Evolutionary conservation across 2,329 filamentous ascomycete genomes (phyloP), one percentile per base, ranked within the genome.

Genomic region (Samsoniella hepiali): DNA sequence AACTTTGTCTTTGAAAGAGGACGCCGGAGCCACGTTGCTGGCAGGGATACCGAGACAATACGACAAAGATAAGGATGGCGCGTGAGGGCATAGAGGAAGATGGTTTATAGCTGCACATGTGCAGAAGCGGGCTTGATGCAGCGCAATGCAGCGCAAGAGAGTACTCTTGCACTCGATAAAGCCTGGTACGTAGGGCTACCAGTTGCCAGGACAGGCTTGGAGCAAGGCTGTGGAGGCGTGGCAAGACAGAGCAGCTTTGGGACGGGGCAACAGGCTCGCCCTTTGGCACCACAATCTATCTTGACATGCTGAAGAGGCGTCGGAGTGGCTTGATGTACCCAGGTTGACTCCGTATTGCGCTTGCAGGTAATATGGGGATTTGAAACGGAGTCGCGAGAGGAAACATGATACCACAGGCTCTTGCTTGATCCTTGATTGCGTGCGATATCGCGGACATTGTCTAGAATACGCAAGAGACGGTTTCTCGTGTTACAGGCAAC

Each of bases 241-340:
- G 42, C 34, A 22, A 50, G 11, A 29, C n/a, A 15, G 42, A 36
- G 27, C 22, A 44, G 22, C 7, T 27, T 32, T 51, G 42, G 32
- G 22, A 22, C 22, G 22, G 29, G 32, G 40, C 40, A 36, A 51
- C 32, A 29, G 27, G 42, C 27, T 44, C n/a, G 29, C 29, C 11
- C 17, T 27, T 34, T 7, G n/a, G 29, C 17, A 61, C 27, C 49
- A 60, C 58, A 54, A 61, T 61, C 58, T 54, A 61, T 61, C 49
- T 44, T 45, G 49, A 45, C 58, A 53, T 42, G 49, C 9, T 42
- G 8, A 27, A 45, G 58, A 54, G 58, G 58, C 58, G 38, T 45
- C 15, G 5, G 27, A 61, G 38, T 61, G 49, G 58, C 49, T 61
- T 61, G 58, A 54, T 61, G 36, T n/a, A 44, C 36, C 34, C 27